Conservation (phyloP, 768 basidiomycete species). For the Pisolithus microcarpus region DNA sequence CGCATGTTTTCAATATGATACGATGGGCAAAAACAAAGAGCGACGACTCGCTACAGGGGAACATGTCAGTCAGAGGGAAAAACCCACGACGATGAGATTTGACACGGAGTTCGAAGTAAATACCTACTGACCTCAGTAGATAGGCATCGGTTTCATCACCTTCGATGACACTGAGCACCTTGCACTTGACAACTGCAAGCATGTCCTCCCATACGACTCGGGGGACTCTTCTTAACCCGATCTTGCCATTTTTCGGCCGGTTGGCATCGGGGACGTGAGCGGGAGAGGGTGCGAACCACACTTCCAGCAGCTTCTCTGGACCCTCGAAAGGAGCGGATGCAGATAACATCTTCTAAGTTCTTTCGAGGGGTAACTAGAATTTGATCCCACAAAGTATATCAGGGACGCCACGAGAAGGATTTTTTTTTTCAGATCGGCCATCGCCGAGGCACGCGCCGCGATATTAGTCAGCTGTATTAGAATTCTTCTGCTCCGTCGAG, state of each 20-base stretch:
- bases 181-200: constrained; percentile 94
- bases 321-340: constrained; percentile 72
- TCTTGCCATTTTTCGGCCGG: constrained; percentile 34
- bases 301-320: constrained; percentile 91
- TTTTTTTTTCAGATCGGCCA: neutral
- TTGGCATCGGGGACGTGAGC: constrained; percentile 46
- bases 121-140: constrained; percentile 71
- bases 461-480: neutral
- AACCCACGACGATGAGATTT: neutral
- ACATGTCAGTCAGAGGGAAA: neutral
- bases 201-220: constrained; percentile 89
- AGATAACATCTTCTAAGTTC: neutral
- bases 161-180: constrained; percentile 84
- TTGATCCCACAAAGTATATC: neutral
- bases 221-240: constrained; percentile 72
- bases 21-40: constrained; percentile 92
- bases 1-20: constrained; percentile 97
- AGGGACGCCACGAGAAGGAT: neutral
- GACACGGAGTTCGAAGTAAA: neutral
- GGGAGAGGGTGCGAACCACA: constrained; percentile 89
- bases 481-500: neutral
- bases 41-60: constrained; percentile 80
- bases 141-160: constrained; percentile 94
- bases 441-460: neutral
- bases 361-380: too few relatives aligned